A percentile compares a stretch with the other conserved stretches of the same genome.
These are phyloP conservation scores for Candida ortonii DNA, from an alignment of 805 yeast species.

Conservation along the genomic window DNA sequence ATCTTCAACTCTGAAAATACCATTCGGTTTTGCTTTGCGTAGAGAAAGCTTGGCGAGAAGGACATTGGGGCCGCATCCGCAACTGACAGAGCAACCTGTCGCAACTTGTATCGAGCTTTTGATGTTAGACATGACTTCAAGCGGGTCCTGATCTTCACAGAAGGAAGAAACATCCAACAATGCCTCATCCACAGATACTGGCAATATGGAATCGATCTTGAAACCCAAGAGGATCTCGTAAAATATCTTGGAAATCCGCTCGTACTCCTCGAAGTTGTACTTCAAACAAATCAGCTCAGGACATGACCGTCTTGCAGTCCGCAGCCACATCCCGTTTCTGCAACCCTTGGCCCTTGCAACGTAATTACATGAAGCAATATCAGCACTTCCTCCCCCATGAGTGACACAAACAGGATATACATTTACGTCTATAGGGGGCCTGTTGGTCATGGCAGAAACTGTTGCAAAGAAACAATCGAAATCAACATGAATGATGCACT, in stretches of 20 bases:
- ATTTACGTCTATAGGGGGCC: slow-evolving; percentile 49
- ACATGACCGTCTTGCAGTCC: slow-evolving; percentile 60
- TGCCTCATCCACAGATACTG: slow-evolving; percentile 92
- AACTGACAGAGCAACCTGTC: slow-evolving; percentile 69
- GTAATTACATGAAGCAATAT: slow-evolving; percentile 90
- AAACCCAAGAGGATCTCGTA: slow-evolving; percentile 55
- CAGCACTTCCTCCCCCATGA: slow-evolving; percentile 62
- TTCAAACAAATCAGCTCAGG: slow-evolving; percentile 58
- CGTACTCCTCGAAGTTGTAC: slow-evolving; percentile 75
- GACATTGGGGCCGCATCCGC: slow-evolving; percentile 76
- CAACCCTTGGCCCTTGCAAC: slow-evolving; percentile 78
- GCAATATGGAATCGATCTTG: slow-evolving; percentile 55
- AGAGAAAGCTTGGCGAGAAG: slow-evolving; percentile 75
- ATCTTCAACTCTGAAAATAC: slow-evolving; percentile 41
- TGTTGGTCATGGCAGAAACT: slow-evolving; percentile 59
- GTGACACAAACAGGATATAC: slow-evolving; percentile 60
- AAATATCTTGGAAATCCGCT: slow-evolving; percentile 57
- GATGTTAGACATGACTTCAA: slow-evolving; percentile 33
- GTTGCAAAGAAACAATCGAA: slow-evolving; percentile 94
- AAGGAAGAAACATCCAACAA: slow-evolving; percentile 57
- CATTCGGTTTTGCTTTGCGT: slow-evolving; percentile 77
- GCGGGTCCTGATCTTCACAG: slow-evolving; percentile 17
- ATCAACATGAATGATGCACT: slow-evolving; percentile 72
- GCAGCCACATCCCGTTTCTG: slow-evolving; percentile 87
- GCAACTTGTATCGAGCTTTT: slow-evolving; percentile 38